A percentile compares a stretch with the other conserved stretches of the same genome.
Evolutionary conservation across 108 stramenopile genomes (phyloP).

Genomic region (Nitzschia inconspicua): DNA sequence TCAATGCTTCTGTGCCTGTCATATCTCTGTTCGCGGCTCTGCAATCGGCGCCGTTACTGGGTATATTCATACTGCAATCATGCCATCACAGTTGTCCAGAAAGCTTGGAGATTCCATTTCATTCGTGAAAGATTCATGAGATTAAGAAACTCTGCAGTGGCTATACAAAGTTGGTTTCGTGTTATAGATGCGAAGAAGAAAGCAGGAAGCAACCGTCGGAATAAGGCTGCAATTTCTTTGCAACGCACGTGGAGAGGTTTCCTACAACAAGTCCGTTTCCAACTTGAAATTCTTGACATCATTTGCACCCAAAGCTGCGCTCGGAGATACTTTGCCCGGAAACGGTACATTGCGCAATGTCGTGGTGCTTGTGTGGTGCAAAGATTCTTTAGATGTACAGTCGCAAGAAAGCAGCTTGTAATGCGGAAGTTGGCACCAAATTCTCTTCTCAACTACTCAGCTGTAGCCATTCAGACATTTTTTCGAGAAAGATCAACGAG

Average conservation of each 20-base stretch:
- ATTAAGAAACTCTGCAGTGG: background rate
- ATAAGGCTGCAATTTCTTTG: slow-evolving; percentile 20
- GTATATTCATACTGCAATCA: too few relatives aligned
- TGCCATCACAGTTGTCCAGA: background rate
- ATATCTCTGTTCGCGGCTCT: slow-evolving; percentile 82
- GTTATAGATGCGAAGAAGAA: too few relatives aligned
- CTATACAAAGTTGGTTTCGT: slow-evolving; percentile 26
- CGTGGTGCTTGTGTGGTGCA: background rate
- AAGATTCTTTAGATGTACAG: background rate
- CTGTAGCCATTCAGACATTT: slow-evolving; percentile 14
- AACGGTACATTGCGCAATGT: background rate
- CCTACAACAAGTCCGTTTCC: slow-evolving; percentile 14
- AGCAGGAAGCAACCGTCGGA: background rate
- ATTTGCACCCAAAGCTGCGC: slow-evolving; percentile 31
- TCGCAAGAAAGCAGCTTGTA: background rate
- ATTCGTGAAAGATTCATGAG: background rate
- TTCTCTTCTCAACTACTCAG: slow-evolving; percentile 2
- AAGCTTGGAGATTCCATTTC: background rate
- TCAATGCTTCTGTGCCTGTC: slow-evolving; percentile 77
- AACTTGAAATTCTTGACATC: slow-evolving; percentile 35
- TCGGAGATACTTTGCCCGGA: slow-evolving; percentile 31
- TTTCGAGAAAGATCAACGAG: slow-evolving; percentile 2
- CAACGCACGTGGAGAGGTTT: slow-evolving; percentile 31
- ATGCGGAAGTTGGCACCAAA: background rate
- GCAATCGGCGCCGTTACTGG: background rate